A percentile compares a stretch with the other conserved stretches of the same genome.
Evolutionary conservation across 2,329 filamentous ascomycete genomes (phyloP).

Genomic region (Verticillium klebahnii): DNA sequence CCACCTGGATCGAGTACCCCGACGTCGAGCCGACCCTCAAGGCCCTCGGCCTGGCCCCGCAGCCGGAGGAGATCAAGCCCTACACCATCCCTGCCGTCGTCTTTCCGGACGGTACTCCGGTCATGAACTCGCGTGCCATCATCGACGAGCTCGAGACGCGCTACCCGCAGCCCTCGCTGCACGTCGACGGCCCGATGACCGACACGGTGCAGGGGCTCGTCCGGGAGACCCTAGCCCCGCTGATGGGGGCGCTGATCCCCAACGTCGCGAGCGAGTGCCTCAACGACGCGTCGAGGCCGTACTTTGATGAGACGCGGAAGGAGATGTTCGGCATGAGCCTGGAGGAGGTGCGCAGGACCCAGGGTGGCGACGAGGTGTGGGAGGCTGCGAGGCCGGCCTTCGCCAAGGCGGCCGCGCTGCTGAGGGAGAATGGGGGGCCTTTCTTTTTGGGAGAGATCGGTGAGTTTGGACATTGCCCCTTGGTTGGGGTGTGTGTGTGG

Average conservation of each 20-base stretch:
- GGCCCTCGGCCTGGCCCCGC: conserved; percentile 37
- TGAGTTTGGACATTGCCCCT: conserved; percentile 19
- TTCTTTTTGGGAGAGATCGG: conserved; percentile 54
- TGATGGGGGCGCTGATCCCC: conserved; percentile 40
- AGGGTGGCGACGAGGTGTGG: conserved; percentile 48
- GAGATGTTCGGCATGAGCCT: conserved; percentile 47
- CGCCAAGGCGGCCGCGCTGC: conserved; percentile 32
- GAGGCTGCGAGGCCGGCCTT: conserved; percentile 31
- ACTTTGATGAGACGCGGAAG: conserved; percentile 51
- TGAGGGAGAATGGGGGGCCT: conserved; percentile 55
- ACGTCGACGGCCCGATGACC: conserved; percentile 49
- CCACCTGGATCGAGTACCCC: conserved; percentile 66
- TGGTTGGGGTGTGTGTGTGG: too few species aligned
- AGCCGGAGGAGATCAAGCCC: conserved; percentile 26
- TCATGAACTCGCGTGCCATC: conserved; percentile 63
- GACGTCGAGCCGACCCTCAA: conserved; percentile 54
- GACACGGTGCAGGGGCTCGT: conserved; percentile 38
- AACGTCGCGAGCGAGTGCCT: conserved; percentile 47
- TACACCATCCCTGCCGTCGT: conserved; percentile 55
- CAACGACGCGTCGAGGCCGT: conserved; percentile 41
- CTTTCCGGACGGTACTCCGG: conserved; percentile 50
- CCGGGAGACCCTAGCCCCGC: conserved; percentile 17
- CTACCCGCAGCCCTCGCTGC: conserved; percentile 53
- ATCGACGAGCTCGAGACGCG: conserved; percentile 51
- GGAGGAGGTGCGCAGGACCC: conserved; percentile 38